Evolutionary conservation across 108 stramenopile species (phyloP).

Genomic region (Skeletonema marinoi): DNA sequence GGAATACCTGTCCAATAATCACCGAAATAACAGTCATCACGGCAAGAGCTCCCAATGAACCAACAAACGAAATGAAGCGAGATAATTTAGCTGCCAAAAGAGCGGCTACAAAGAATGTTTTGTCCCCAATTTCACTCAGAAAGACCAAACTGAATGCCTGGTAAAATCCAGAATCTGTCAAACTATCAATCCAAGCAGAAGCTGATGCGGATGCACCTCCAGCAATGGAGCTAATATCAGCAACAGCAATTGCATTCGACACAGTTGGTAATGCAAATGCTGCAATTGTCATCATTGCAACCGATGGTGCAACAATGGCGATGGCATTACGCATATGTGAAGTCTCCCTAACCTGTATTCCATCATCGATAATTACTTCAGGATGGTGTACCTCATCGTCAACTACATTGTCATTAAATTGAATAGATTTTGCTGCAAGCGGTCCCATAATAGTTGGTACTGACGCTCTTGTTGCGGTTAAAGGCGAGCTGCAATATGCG

Average conservation of each 20-base stretch:
- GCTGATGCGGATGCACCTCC: conserved; percentile 22
- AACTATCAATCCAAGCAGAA: conserved; percentile 44
- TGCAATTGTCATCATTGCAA: conserved; percentile 23
- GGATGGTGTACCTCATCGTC: conserved; percentile 2
- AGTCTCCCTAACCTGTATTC: conserved; percentile 3
- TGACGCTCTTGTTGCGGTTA: background rate
- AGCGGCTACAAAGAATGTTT: conserved; percentile 99
- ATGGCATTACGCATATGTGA: conserved; percentile 14
- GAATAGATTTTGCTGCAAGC: background rate
- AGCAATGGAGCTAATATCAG: conserved; percentile 29
- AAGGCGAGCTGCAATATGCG: conserved; percentile 12
- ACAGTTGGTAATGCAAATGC: conserved; percentile 28
- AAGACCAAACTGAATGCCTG: conserved; percentile 95
- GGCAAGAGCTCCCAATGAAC: conserved; percentile 90
- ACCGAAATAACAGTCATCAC: conserved; percentile 97
- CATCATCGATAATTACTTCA: conserved; percentile 1
- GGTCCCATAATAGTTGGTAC: conserved; percentile 9
- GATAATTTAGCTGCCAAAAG: conserved; percentile 91
- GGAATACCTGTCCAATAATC: conserved; percentile 94
- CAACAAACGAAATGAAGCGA: conserved; percentile 89
- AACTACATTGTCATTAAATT: background rate
- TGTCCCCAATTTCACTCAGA: conserved; percentile 99
- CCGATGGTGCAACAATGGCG: conserved; percentile 14
- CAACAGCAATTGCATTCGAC: conserved; percentile 46
- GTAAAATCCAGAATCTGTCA: conserved; percentile 86